Percentiles rank a stretch among this genome's conserved stretches.
phyloP scores from a whole-genome alignment of 805 yeast genomes.

The Schizosaccharomyces pombe region DNA sequence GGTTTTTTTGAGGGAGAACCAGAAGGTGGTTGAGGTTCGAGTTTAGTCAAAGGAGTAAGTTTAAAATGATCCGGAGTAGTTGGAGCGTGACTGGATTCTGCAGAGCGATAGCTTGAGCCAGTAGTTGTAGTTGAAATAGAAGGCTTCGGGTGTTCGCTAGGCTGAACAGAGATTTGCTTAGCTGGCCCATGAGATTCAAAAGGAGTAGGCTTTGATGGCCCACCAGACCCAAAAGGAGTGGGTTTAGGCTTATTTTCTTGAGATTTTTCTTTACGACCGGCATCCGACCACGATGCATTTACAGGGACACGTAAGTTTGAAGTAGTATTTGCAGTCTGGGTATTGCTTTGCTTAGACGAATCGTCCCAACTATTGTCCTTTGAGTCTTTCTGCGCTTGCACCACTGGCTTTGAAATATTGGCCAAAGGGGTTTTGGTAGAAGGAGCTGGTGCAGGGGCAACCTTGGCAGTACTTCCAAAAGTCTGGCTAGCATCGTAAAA shows the following conservation, averaged over 20 bases:
- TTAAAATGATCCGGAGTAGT: neutral
- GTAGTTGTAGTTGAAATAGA: neutral
- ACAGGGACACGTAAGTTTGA: neutral
- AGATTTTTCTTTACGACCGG: neutral
- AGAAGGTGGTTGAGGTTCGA: no score
- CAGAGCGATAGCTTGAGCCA: neutral
- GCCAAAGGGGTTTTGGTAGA: neutral
- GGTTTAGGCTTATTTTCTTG: neutral
- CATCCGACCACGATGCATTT: neutral
- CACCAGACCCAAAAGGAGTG: neutral
- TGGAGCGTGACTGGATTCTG: neutral
- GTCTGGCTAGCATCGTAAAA: no score
- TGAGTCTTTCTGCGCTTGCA: neutral
- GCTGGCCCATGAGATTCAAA: neutral
- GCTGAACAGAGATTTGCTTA: neutral
- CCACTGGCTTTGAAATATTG: neutral
- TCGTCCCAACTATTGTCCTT: neutral
- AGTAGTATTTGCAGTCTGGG: neutral
- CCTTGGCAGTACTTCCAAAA: neutral
- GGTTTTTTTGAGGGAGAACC: neutral
- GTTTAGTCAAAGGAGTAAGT: neutral
- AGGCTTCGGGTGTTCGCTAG: neutral
- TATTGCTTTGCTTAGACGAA: neutral
- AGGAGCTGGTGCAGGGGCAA: neutral
- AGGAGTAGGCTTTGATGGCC: neutral